Percentiles rank a stretch among this genome's conserved stretches.
These are phyloP conservation scores for Dillenia suffruticosa DNA, from an alignment of 164 flowering plant species.

Conservation along the genomic window DNA sequence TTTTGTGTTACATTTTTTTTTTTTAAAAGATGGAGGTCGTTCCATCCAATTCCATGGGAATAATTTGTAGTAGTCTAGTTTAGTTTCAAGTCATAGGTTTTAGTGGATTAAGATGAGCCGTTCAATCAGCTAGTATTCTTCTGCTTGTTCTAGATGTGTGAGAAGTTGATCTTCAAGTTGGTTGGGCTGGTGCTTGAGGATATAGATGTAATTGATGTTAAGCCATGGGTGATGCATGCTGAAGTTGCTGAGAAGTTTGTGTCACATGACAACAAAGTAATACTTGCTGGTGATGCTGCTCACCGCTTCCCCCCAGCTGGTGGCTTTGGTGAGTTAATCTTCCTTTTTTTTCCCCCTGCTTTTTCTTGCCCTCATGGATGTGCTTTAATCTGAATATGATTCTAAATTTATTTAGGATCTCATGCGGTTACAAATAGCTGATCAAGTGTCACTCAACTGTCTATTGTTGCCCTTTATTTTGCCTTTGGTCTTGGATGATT, in stretches of 20 bases:
- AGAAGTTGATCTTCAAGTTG: constrained; percentile 66
- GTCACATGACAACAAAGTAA: constrained; percentile 45
- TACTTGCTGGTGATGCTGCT: constrained; percentile 98
- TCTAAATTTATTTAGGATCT: no score
- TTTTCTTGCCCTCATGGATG: background rate
- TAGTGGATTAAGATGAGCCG: background rate
- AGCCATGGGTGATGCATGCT: constrained; percentile 99
- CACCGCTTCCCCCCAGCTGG: constrained; percentile 99
- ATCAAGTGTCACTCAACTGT: no score
- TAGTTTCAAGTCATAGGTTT: no score
- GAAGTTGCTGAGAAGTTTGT: constrained; percentile 89
- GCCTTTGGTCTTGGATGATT: no score
- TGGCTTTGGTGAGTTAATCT: constrained; percentile 73
- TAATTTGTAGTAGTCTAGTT: no score
- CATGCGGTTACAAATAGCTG: no score
- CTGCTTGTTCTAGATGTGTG: constrained; percentile 58
- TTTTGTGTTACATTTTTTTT: background rate
- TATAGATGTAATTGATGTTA: constrained; percentile 64
- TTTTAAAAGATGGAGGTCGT: background rate
- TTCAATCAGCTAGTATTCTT: constrained; percentile 9
- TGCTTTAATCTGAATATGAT: background rate
- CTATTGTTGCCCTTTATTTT: no score
- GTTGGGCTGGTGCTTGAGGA: constrained; percentile 77
- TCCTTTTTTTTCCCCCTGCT: background rate
- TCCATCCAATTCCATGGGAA: no score